These are phyloP conservation scores for Picea glauca DNA, from an alignment of 75 land plant genomes.

Conservation along the genomic window DNA sequence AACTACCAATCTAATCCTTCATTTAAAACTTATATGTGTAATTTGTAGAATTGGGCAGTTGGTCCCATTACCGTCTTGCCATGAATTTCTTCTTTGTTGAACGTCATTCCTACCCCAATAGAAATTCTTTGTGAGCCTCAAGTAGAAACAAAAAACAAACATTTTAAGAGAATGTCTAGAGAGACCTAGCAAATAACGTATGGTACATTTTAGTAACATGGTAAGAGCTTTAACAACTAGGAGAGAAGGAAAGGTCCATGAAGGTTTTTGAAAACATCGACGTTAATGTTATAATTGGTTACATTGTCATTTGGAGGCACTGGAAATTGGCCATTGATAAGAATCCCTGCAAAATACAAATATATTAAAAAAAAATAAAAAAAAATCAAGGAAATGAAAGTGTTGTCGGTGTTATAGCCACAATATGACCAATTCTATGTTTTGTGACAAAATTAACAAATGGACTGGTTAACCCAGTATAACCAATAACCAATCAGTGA, in stretches of 20 bases:
- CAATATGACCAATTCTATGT: no score
- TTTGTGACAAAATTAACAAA: no score
- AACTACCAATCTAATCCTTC: conserved; percentile 67
- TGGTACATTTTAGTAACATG: no score
- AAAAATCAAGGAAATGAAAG: no score
- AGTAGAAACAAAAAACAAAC: neutral
- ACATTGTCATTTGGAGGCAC: conserved; percentile 63
- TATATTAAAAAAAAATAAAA: no score
- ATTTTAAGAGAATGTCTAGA: neutral
- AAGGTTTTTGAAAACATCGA: conserved; percentile 62
- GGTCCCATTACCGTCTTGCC: conserved; percentile 67
- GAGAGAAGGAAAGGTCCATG: conserved; percentile 65
- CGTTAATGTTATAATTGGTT: conserved; percentile 59
- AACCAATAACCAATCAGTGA: no score
- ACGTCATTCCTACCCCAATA: conserved; percentile 42
- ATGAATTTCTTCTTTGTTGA: conserved; percentile 51
- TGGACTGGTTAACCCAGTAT: no score
- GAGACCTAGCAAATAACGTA: neutral
- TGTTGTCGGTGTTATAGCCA: no score
- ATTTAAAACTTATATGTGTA: conserved; percentile 54
- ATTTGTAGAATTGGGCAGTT: conserved; percentile 57
- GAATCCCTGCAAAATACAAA: conserved; percentile 38
- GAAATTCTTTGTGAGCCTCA: neutral
- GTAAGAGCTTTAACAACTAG: conserved; percentile 27
- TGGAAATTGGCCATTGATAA: conserved; percentile 75